Percentiles rank a stretch among this genome's conserved stretches.
These are phyloP conservation scores for Pyropia haitanensis DNA, from an alignment of 23 red algal species.

Conservation along the genomic window DNA sequence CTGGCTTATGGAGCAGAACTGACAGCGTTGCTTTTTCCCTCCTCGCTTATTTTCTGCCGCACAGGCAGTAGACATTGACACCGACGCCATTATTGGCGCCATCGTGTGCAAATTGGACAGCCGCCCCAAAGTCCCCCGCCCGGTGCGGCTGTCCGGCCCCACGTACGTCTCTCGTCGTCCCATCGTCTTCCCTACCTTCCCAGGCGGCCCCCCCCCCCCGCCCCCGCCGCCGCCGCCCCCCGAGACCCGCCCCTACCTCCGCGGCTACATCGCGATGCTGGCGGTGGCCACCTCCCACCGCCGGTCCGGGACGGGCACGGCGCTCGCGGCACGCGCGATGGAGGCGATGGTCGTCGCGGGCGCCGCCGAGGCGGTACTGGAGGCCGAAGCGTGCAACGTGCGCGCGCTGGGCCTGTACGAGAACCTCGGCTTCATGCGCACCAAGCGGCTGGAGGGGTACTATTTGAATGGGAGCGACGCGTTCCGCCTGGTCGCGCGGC, in stretches of 20 bases:
- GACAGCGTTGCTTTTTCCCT: background rate
- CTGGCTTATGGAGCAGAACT: no score
- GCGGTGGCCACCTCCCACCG: conserved; percentile 67
- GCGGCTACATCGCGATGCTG: conserved; percentile 98
- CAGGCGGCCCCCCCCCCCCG: background rate
- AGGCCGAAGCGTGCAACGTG: conserved; percentile 82
- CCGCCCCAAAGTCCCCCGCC: no score
- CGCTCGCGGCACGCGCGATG: conserved; percentile 59
- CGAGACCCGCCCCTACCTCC: conserved; percentile 18
- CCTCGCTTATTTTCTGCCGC: no score
- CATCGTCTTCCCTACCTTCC: background rate
- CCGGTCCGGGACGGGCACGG: conserved; percentile 59
- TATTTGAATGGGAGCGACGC: conserved; percentile 96
- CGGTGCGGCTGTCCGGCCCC: background rate
- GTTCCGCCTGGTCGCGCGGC: conserved; percentile 64
- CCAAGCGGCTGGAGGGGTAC: conserved; percentile 91
- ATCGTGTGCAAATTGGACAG: conserved; percentile 83
- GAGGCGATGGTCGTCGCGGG: conserved; percentile 48
- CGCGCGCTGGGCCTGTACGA: conserved; percentile 77
- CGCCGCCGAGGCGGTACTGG: conserved; percentile 79
- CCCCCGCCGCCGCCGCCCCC: background rate
- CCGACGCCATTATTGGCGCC: conserved; percentile 44
- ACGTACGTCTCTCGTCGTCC: background rate
- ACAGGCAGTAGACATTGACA: conserved; percentile 18
- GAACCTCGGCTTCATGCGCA: conserved; percentile 90